Conservation (phyloP, 345 rosid genomes). For the Rubroshorea leprosula region DNA sequence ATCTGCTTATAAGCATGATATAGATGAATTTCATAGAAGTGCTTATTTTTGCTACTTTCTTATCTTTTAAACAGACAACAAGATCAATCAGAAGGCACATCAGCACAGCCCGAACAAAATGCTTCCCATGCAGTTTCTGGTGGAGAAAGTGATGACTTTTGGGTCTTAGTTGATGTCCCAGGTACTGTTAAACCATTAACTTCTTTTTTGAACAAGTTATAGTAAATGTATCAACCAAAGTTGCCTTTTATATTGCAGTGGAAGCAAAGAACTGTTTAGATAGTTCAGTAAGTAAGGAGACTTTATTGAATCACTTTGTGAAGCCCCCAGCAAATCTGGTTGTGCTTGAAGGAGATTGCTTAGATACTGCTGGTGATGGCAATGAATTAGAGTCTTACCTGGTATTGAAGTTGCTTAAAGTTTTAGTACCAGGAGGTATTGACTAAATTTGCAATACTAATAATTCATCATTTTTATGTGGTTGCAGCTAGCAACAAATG, state of each 20-base stretch:
- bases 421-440: slow-evolving; percentile 14
- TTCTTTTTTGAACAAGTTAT: slow-evolving; percentile 9
- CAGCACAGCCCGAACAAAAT: slow-evolving; percentile 36
- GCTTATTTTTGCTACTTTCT: not conserved
- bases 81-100: slow-evolving; percentile 44
- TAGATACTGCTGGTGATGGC: slow-evolving; percentile 65
- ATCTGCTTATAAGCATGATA: too few relatives aligned
- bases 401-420: slow-evolving; percentile 41
- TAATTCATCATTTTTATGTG: slow-evolving; percentile 17
- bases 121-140: slow-evolving; percentile 30
- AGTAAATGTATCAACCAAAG: slow-evolving; percentile 6
- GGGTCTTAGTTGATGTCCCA: slow-evolving; percentile 73
- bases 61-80: slow-evolving; percentile 44
- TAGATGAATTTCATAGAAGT: too few relatives aligned
- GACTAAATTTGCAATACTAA: slow-evolving; percentile 10
- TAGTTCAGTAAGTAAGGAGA: slow-evolving; percentile 47
- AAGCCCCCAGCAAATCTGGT: slow-evolving; percentile 93
- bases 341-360: slow-evolving; percentile 92
- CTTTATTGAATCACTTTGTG: slow-evolving; percentile 51
- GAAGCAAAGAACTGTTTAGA: slow-evolving; percentile 75
- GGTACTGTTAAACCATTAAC: slow-evolving; percentile 31
- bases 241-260: slow-evolving; percentile 36
- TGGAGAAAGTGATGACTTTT: slow-evolving; percentile 67
- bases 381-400: slow-evolving; percentile 90
- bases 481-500: slow-evolving; percentile 76